These are phyloP conservation scores for Fusarium nodosum DNA, from an alignment of 2,329 filamentous ascomycete genomes.

Conservation along the genomic window DNA sequence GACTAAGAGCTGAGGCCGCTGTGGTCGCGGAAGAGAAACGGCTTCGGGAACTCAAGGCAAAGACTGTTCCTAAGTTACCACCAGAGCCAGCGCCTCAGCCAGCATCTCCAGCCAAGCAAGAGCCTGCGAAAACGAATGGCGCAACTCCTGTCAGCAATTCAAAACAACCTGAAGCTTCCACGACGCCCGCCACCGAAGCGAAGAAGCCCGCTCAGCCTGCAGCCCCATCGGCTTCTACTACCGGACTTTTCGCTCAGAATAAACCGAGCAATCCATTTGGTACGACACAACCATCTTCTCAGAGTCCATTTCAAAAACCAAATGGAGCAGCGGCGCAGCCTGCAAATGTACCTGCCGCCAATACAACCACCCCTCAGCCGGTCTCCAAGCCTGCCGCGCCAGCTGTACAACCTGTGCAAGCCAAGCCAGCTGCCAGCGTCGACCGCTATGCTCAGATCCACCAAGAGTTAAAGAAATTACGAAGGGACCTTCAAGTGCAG, in stretches of 20 bases:
- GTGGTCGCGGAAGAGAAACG: constrained; percentile 63
- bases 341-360: constrained; percentile 10
- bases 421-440: constrained; percentile 27
- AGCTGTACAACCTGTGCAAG: constrained; percentile 23
- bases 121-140: constrained; percentile 41
- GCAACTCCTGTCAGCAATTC: constrained; percentile 40
- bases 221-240: constrained; percentile 31
- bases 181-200: constrained; percentile 36
- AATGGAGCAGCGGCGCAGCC: constrained; percentile 28
- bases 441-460: constrained; percentile 72
- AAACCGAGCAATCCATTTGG: constrained; percentile 47
- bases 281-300: constrained; percentile 29
- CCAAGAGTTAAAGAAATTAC: constrained; percentile 73
- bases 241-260: constrained; percentile 42
- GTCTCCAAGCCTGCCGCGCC: constrained; percentile 29
- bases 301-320: constrained; percentile 37
- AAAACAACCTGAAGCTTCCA: constrained; percentile 42
- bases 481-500: constrained; percentile 73
- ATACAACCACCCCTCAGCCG: constrained; percentile 8
- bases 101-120: constrained; percentile 44
- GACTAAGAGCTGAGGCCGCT: constrained; percentile 60
- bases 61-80: constrained; percentile 60
- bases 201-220: constrained; percentile 37
- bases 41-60: constrained; percentile 62
- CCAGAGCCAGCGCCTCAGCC: constrained; percentile 53